Conservation (phyloP, 2,329 filamentous ascomycete genomes). For the Hirsutella rhossiliensis region DNA sequence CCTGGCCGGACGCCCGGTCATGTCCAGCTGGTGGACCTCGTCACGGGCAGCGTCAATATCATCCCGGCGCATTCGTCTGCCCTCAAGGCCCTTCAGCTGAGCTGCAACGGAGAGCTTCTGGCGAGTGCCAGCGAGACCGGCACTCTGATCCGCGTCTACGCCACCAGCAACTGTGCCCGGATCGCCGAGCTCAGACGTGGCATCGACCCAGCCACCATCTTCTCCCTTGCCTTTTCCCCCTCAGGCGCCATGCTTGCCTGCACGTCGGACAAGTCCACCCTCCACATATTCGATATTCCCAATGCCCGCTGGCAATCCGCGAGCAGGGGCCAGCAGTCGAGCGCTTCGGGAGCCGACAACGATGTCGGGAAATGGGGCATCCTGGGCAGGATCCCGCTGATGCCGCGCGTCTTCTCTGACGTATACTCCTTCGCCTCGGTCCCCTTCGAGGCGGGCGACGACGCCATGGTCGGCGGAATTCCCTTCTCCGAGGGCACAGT, state of each 20-base stretch:
- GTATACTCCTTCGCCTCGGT: conserved; percentile 74
- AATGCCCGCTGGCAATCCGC: conserved; percentile 31
- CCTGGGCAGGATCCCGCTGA: conserved; percentile 67
- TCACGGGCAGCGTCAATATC: conserved; percentile 76
- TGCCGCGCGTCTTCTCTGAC: conserved; percentile 82
- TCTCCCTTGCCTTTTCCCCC: conserved; percentile 79
- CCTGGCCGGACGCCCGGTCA: conserved; percentile 82
- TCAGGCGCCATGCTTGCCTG: conserved; percentile 71
- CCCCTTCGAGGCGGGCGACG: conserved; percentile 75
- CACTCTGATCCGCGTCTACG: conserved; percentile 78
- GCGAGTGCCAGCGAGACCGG: conserved; percentile 88
- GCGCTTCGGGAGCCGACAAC: conserved; percentile 22
- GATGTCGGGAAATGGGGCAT: conserved; percentile 72
- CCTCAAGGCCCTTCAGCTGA: conserved; percentile 68
- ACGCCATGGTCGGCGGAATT: conserved; percentile 37
- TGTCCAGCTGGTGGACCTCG: conserved; percentile 73
- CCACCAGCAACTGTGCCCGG: conserved; percentile 67
- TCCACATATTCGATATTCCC: conserved; percentile 86
- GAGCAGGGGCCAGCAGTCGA: conserved; percentile 17
- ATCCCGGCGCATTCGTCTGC: conserved; percentile 79
- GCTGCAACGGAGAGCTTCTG: conserved; percentile 65
- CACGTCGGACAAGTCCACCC: conserved; percentile 90
- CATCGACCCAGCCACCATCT: conserved; percentile 78
- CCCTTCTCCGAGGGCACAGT: conserved; percentile 31
- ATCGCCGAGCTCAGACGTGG: conserved; percentile 79